Base-by-base conservation (phyloP, 1,284 basidiomycete genomes). In the Melampsora larici-populina region DNA sequence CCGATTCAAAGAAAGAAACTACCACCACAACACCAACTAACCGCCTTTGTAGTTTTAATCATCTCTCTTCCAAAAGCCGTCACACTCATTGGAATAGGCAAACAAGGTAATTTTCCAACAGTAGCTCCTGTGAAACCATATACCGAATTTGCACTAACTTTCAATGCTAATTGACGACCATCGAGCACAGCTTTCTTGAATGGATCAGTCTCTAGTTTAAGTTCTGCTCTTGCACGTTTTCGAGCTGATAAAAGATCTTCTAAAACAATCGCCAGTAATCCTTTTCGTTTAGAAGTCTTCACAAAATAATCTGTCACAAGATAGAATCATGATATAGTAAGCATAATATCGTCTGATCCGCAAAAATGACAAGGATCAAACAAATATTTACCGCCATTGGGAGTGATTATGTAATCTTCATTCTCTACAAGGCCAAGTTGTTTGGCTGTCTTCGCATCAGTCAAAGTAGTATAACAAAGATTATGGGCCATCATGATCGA, bases 401-500 rank as follows among this genome's bases (percentile, higher is more conserved):
- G 94, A 0, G 94, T 97, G 40, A 85, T 83, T 73, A 91, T 89
- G 81, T 93, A 94, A 83, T 98, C 95, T n/a, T 90, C 87, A 79
- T 92, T 92, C 82, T 91, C 92, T 24, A 89, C 87, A 21, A 97
- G 86, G 11, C 87, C 85, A 7, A 97, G 85, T 18, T 91, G 88
- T 26, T 93, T 91, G 24, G 94, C 90, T 0, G 90, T 91, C 4
- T 80, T 76, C 82, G 90, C 91, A 80, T 96, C 91, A 29, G 96
- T 84, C 18, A 97, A 86, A 0, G 95, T 96, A 0, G 95, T 97
- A 82, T 97, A 98, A 84, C 94, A 97, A 1, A 98, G 86, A 82
- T 97, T 98, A 83, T 98, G 95, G 0, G 94, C 95, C 94, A 97
- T 97, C 94, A 98, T 98, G 85, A 98, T 97, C 0, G 95, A 97